These are phyloP conservation scores for Fusarium sacchari DNA, from an alignment of 2,329 filamentous ascomycete species.

Conservation along the genomic window DNA sequence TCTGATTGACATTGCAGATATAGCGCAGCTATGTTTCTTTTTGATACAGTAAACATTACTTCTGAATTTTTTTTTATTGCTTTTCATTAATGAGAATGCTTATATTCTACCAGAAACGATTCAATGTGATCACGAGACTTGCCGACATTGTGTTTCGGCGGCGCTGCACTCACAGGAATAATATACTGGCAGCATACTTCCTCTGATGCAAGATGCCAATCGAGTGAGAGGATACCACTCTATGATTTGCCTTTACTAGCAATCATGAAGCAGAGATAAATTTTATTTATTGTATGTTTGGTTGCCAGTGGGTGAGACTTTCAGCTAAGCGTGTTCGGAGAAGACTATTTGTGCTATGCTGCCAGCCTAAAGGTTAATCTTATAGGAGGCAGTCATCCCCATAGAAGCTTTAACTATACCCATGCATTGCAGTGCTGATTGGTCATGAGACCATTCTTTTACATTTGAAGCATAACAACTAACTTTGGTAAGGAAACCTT, in stretches of 20 bases:
- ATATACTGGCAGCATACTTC: not conserved
- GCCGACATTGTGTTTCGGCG: too few species aligned
- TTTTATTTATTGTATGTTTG: fast-evolving
- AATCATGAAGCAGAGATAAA: fast-evolving
- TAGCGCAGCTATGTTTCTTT: too few species aligned
- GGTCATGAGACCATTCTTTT: fast-evolving
- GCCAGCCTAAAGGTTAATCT: too few species aligned
- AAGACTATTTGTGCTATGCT: too few species aligned
- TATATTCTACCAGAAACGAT: too few species aligned
- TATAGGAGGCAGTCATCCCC: too few species aligned
- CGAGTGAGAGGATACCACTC: fast-evolving
- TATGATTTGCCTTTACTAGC: not conserved
- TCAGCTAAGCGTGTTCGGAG: not conserved
- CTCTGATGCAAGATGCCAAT: fast-evolving
- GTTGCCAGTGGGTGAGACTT: not conserved
- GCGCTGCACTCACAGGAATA: not conserved
- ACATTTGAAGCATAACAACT: fast-evolving
- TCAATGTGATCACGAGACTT: too few species aligned
- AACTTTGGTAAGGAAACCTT: not conserved
- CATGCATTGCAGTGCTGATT: fast-evolving
- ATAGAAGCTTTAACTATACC: fast-evolving
- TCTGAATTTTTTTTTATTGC: too few species aligned
- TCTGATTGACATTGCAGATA: not conserved
- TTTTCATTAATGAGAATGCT: too few species aligned
- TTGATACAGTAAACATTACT: too few species aligned